Evolutionary conservation across 495 filamentous ascomycete genomes (phyloP).

Genomic region (Penicillium alfredii): DNA sequence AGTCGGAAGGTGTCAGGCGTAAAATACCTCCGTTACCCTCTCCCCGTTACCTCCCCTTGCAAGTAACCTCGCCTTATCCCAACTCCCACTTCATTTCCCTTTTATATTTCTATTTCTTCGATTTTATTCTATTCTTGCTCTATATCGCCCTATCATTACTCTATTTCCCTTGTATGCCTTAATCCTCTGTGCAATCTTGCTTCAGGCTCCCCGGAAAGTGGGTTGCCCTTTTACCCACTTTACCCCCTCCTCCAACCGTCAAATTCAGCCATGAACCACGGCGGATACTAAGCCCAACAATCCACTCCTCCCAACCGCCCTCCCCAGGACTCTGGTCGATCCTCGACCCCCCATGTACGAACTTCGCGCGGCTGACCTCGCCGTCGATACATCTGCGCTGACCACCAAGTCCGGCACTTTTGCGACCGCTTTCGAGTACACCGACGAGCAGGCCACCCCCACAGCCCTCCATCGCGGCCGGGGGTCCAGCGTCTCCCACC

Average conservation of each 20-base stretch:
- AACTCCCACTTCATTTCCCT: no score
- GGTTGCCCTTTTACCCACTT: constrained; percentile 18
- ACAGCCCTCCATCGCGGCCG: constrained; percentile 28
- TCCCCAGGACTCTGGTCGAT: constrained; percentile 6
- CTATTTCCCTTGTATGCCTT: no score
- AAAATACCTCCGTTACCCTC: no score
- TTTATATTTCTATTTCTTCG: constrained; percentile 3
- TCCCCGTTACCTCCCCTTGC: no score
- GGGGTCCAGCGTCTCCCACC: constrained; percentile 25
- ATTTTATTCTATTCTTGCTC: no score
- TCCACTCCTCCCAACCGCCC: constrained; percentile 1
- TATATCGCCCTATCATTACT: no score
- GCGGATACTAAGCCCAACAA: constrained; percentile 13
- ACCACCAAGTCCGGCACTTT: constrained; percentile 32
- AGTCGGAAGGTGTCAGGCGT: no score
- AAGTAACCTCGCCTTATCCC: no score
- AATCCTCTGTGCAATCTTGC: no score
- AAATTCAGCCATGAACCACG: constrained; percentile 22
- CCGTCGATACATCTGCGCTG: constrained; percentile 31
- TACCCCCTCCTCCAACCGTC: constrained; percentile 15
- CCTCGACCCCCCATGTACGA: constrained; percentile 34
- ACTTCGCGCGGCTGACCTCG: constrained; percentile 30
- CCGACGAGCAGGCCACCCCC: constrained; percentile 36
- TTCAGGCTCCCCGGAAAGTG: constrained; percentile 19
- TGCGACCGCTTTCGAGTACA: constrained; percentile 43